A percentile compares a stretch with the other conserved stretches of the same genome.
These are phyloP conservation scores for Davidsoniella eucalypti DNA, from an alignment of 2,329 filamentous ascomycete species.

Conservation along the genomic window DNA sequence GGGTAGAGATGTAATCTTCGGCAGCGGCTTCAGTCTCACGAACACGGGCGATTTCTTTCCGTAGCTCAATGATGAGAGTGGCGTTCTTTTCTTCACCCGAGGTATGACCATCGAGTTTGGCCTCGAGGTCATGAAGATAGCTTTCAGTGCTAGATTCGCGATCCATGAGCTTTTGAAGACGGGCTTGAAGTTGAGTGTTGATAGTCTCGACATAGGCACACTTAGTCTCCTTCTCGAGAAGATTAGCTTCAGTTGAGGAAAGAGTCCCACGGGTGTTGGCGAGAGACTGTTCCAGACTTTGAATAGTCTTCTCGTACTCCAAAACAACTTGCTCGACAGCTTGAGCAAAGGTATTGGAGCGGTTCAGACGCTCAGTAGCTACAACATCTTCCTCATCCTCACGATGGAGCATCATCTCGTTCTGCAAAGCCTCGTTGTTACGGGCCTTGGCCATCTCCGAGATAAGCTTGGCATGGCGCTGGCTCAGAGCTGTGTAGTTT, in stretches of 20 bases:
- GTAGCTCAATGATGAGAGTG: conserved; percentile 67
- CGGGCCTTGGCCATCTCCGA: conserved; percentile 79
- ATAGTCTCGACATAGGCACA: conserved; percentile 87
- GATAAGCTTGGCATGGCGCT: conserved; percentile 89
- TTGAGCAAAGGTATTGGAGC: conserved; percentile 89
- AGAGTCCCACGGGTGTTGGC: conserved; percentile 74
- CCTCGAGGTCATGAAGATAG: conserved; percentile 82
- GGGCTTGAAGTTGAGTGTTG: conserved; percentile 72
- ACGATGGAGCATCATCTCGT: conserved; percentile 25
- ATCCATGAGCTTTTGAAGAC: conserved; percentile 84
- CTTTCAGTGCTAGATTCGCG: conserved; percentile 82
- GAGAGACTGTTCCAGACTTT: conserved; percentile 77
- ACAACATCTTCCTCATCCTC: conserved; percentile 38
- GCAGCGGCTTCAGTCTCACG: conserved; percentile 79
- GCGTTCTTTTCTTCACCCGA: conserved; percentile 87
- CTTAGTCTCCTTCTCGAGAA: conserved; percentile 86
- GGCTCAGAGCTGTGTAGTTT: conserved; percentile 79
- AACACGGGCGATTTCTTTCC: conserved; percentile 76
- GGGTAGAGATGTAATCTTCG: conserved; percentile 92
- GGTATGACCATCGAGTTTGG: conserved; percentile 76
- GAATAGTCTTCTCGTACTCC: conserved; percentile 98
- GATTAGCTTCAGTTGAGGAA: conserved; percentile 65
- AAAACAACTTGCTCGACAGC: conserved; percentile 91
- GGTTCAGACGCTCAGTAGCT: conserved; percentile 74
- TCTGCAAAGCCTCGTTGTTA: conserved; percentile 47